Percentiles rank a stretch among this genome's conserved stretches.
These are phyloP conservation scores for Mollisia scopiformis DNA, from an alignment of 2,329 filamentous ascomycete species.

Conservation along the genomic window DNA sequence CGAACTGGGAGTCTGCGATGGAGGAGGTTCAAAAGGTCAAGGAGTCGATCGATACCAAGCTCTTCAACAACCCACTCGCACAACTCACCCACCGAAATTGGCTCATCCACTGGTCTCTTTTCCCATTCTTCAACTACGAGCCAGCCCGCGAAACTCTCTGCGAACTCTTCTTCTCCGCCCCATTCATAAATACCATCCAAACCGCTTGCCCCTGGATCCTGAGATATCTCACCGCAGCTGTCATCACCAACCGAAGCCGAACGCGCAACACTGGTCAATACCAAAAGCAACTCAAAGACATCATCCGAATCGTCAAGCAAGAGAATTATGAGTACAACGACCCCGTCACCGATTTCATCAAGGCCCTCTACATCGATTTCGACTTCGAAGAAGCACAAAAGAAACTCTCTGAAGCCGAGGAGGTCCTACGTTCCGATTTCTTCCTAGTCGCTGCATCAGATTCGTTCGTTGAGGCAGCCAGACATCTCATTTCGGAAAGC, in stretches of 20 bases:
- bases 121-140: slow-evolving; percentile 99
- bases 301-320: slow-evolving; percentile 93
- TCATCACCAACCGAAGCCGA: slow-evolving; percentile 89
- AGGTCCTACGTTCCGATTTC: slow-evolving; percentile 91
- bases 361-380: slow-evolving; percentile 92
- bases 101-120: slow-evolving; percentile 97
- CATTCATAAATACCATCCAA: slow-evolving; percentile 99
- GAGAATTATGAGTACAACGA: slow-evolving; percentile 98
- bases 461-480: slow-evolving; percentile 88
- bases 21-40: slow-evolving; percentile 90
- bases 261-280: slow-evolving; percentile 81
- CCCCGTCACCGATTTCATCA: slow-evolving; percentile 94
- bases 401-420: slow-evolving; percentile 83
- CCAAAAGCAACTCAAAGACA: slow-evolving; percentile 98
- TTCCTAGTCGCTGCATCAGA: slow-evolving; percentile 88
- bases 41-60: slow-evolving; percentile 88
- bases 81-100: slow-evolving; percentile 96
- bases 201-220: slow-evolving; percentile 96
- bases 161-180: slow-evolving; percentile 94
- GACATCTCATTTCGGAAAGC: slow-evolving; percentile 96
- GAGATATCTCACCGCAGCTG: slow-evolving; percentile 89
- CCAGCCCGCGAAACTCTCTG: slow-evolving; percentile 86
- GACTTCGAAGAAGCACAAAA: slow-evolving; percentile 96
- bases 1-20: slow-evolving; percentile 92
- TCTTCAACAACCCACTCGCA: slow-evolving; percentile 94